Percentiles rank a stretch among this genome's conserved stretches.
phyloP scores from a whole-genome alignment of 345 rosid genomes.

The Microthlaspi erraticum region DNA sequence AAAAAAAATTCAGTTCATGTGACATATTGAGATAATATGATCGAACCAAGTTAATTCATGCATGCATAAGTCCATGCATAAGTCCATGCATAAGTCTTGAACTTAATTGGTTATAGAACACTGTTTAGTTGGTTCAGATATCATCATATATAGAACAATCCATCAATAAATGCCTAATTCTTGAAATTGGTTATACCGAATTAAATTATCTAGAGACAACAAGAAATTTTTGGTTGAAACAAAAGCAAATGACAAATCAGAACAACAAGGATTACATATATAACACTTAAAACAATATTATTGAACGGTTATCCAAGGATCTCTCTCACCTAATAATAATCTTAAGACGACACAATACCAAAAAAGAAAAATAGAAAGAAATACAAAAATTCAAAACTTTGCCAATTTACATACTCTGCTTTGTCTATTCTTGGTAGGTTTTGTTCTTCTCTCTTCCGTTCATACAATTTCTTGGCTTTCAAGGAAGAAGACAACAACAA shows the following conservation, averaged over 20 bases:
- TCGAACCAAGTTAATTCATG: neutral
- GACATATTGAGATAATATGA: neutral
- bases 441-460: slow-evolving; percentile 46
- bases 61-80: no score
- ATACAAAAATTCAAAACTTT: neutral
- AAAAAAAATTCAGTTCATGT: neutral
- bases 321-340: slow-evolving; percentile 44
- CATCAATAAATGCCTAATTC: slow-evolving; percentile 5
- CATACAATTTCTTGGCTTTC: slow-evolving; percentile 25
- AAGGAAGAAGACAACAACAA: neutral
- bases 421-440: slow-evolving; percentile 43
- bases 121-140: slow-evolving; percentile 15
- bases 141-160: neutral
- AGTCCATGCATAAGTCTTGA: no score
- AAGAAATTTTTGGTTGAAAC: slow-evolving; percentile 23
- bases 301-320: slow-evolving; percentile 46
- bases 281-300: slow-evolving; percentile 39
- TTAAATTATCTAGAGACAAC: neutral
- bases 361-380: slow-evolving; percentile 12
- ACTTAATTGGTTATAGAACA: slow-evolving; percentile 4
- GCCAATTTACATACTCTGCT: slow-evolving; percentile 28
- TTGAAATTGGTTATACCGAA: slow-evolving; percentile 25
- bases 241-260: slow-evolving; percentile 32
- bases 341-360: slow-evolving; percentile 29
- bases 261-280: slow-evolving; percentile 33